Evolutionary conservation across 2,329 filamentous ascomycete genomes (phyloP).

Genomic region (Coniochaeta sp.): DNA sequence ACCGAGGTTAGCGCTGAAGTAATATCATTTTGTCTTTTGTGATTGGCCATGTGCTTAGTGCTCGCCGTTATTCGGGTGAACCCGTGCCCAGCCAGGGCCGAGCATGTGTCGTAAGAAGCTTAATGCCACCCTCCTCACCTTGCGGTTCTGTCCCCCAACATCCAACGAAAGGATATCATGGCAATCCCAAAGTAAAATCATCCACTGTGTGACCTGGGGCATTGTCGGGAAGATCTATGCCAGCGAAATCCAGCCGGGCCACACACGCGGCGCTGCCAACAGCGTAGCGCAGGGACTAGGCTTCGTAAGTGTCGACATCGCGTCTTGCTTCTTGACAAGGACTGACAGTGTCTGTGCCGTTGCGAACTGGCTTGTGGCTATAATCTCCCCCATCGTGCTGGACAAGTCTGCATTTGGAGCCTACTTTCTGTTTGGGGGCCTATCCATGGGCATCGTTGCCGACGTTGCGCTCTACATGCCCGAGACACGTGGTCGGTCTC

Average conservation of each 20-base stretch:
- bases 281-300: slow-evolving; percentile 30
- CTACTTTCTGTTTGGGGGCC: slow-evolving; percentile 38
- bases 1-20: too few relatives aligned
- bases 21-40: too few relatives aligned
- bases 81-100: too few relatives aligned
- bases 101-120: too few relatives aligned
- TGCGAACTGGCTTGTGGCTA: slow-evolving; percentile 35
- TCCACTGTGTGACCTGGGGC: slow-evolving; percentile 43
- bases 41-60: too few relatives aligned
- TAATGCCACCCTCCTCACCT: too few relatives aligned
- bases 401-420: slow-evolving; percentile 32
- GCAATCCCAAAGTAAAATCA: slow-evolving; percentile 16
- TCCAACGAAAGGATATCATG: neutral
- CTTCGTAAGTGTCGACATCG: neutral
- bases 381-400: slow-evolving; percentile 34
- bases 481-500: slow-evolving; percentile 38
- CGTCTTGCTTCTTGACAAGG: neutral
- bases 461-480: slow-evolving; percentile 40
- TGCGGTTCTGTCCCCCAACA: neutral
- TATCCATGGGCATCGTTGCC: slow-evolving; percentile 27
- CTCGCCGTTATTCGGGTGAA: too few relatives aligned
- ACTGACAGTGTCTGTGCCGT: slow-evolving; percentile 13
- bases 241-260: slow-evolving; percentile 49
- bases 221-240: slow-evolving; percentile 50
- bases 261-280: slow-evolving; percentile 47